These are phyloP conservation scores for Lasiosphaeris hirsuta DNA, from an alignment of 495 filamentous ascomycete species.

Conservation along the genomic window DNA sequence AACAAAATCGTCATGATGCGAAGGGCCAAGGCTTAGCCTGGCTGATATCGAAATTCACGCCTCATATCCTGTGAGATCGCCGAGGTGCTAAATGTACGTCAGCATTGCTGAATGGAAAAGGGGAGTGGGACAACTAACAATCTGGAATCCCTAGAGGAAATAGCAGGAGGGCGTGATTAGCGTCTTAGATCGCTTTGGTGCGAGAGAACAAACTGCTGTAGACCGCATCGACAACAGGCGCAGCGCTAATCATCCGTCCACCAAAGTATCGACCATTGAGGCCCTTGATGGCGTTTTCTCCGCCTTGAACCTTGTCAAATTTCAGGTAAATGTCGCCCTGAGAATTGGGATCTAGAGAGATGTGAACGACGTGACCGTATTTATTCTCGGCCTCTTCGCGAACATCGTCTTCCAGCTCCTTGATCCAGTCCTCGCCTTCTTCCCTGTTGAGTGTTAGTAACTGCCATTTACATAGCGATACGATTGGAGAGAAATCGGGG, in stretches of 20 bases:
- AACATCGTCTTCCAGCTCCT: constrained; percentile 93
- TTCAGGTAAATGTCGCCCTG: constrained; percentile 97
- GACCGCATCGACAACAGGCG: constrained; percentile 94
- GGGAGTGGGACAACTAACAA: constrained; percentile 19
- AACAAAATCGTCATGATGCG: no score
- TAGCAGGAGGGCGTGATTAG: constrained; percentile 47
- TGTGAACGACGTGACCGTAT: constrained; percentile 98
- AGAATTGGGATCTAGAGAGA: constrained; percentile 88
- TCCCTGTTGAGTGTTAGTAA: constrained; percentile 63
- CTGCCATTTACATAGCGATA: background rate
- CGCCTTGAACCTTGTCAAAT: constrained; percentile 90
- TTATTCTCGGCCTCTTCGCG: constrained; percentile 88
- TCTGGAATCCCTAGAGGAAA: constrained; percentile 37
- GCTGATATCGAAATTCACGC: background rate
- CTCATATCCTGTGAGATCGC: no score
- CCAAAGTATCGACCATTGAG: constrained; percentile 96
- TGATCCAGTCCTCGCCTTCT: constrained; percentile 83
- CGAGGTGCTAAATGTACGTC: background rate
- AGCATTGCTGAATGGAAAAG: background rate
- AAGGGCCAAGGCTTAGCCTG: no score
- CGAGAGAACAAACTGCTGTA: constrained; percentile 96
- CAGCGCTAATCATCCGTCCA: constrained; percentile 82
- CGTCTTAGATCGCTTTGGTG: constrained; percentile 65
- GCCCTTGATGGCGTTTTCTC: constrained; percentile 95
- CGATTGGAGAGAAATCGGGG: background rate